Percentiles rank a stretch among this genome's conserved stretches.
These are phyloP conservation scores for Ulota crispa DNA, from an alignment of 225 moss, liverwort and hornwort species.

Conservation along the genomic window DNA sequence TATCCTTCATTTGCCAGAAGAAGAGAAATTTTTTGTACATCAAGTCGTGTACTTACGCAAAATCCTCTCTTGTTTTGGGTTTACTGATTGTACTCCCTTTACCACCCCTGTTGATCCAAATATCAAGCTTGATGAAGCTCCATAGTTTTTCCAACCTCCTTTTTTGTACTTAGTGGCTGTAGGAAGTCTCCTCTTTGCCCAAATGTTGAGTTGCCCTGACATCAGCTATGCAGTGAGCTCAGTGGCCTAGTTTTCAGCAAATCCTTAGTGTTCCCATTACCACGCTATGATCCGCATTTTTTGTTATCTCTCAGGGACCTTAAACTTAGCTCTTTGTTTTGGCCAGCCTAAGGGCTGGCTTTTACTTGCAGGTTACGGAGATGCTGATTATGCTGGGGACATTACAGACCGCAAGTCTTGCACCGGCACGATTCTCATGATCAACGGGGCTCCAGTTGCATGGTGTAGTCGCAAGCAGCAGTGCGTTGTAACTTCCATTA, in stretches of 20 bases:
- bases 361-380: background rate
- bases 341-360: rapidly evolving
- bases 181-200: background rate
- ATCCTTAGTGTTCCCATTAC: background rate
- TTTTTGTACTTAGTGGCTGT: background rate
- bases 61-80: background rate
- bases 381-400: background rate
- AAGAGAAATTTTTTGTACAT: background rate
- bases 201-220: background rate
- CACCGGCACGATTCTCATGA: background rate
- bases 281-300: background rate
- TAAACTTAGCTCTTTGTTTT: background rate
- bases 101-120: background rate
- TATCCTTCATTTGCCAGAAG: rapidly evolving
- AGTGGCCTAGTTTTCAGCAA: background rate
- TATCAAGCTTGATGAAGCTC: background rate
- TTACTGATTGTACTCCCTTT: rapidly evolving
- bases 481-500: background rate
- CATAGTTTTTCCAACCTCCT: rapidly evolving
- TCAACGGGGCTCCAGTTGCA: background rate
- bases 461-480: background rate
- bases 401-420: background rate
- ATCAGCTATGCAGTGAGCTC: background rate
- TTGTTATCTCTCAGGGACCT: background rate
- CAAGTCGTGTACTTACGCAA: background rate